These are phyloP conservation scores for Apiotrichum gracile DNA, from an alignment of 1,284 basidiomycete species.

Conservation along the genomic window DNA sequence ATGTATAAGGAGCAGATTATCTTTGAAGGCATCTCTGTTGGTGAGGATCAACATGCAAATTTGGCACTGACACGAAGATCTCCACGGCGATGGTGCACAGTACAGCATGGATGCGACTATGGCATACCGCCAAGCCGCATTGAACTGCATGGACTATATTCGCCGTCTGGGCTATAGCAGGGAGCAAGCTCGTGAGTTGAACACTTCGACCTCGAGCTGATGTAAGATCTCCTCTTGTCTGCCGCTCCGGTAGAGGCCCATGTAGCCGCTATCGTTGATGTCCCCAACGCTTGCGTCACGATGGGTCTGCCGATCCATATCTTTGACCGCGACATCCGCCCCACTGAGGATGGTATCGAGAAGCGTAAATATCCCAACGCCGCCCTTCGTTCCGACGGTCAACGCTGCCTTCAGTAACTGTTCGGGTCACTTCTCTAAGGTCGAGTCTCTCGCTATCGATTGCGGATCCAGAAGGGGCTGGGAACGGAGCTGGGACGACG, in stretches of 20 bases:
- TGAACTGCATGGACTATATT: slow-evolving; percentile 68
- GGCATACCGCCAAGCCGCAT: slow-evolving; percentile 66
- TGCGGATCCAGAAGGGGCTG: too few species aligned
- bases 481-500: too few species aligned
- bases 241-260: slow-evolving; percentile 68
- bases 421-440: too few species aligned
- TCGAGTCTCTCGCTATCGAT: too few species aligned
- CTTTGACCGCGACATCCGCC: slow-evolving; percentile 66
- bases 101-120: slow-evolving; percentile 11
- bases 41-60: background rate
- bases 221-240: slow-evolving; percentile 60
- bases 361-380: slow-evolving; percentile 60
- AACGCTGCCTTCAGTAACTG: slow-evolving; percentile 3
- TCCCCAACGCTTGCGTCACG: slow-evolving; percentile 70
- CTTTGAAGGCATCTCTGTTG: slow-evolving; percentile 8
- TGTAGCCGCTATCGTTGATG: slow-evolving; percentile 67
- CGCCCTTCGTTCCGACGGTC: slow-evolving; percentile 61
- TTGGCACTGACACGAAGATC: background rate
- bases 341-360: slow-evolving; percentile 56
- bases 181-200: slow-evolving; percentile 58
- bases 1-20: slow-evolving; percentile 14
- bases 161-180: slow-evolving; percentile 44
- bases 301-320: slow-evolving; percentile 64
- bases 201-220: background rate
- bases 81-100: slow-evolving; percentile 12